Base-by-base conservation (phyloP, 768 basidiomycete species). In the Sarcomyxa edulis region DNA sequence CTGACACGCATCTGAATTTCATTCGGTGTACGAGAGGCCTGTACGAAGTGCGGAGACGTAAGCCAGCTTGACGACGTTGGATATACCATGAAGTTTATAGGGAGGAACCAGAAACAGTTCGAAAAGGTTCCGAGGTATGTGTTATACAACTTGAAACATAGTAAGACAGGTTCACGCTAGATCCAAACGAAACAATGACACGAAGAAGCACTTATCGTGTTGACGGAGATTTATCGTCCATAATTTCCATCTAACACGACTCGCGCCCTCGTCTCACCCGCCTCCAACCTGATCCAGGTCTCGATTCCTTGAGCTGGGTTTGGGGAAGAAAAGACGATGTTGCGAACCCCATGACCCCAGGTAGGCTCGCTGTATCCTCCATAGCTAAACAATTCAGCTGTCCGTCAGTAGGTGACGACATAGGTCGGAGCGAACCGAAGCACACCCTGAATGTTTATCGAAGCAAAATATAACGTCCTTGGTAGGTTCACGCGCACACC, bases 381-480 rank as follows among this genome's bases (percentile, higher is more conserved):
- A 39, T 84, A 83, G n/a, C 81, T 83, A 15, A 24, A 28, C 15
- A 35, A 37, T 15, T 14, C 4, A 31, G 14, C 11, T 18, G 32
- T 38, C 7, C 20, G 4, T 19, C 1, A 40, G 37, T 16, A 11
- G 32, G 25, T 12, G 32, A 23, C 30, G 18, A 5, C 16, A 27
- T 7, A 15, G 18, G 27, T n/a, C 35, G 18, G 16, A 32, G 14
- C 16, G 22, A 26, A 37, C 3, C 9, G 24, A 42, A 20, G 16
- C 3, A 9, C 47, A 84, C 77, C 84, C 84, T 2, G 82, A 81
- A 52, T 87, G 85, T 53, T 87, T 87, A 50, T 72, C 70, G 46
- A 87, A 89, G 53, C 85, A 89, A 54, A 86, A 84, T 0, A 83
- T 71, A 7, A 82, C 69, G 27, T 74, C 60, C 44, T 76, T 76